Evolutionary conservation across 352 stramenopile genomes (phyloP).

Genomic region (Chloridella minuta): DNA sequence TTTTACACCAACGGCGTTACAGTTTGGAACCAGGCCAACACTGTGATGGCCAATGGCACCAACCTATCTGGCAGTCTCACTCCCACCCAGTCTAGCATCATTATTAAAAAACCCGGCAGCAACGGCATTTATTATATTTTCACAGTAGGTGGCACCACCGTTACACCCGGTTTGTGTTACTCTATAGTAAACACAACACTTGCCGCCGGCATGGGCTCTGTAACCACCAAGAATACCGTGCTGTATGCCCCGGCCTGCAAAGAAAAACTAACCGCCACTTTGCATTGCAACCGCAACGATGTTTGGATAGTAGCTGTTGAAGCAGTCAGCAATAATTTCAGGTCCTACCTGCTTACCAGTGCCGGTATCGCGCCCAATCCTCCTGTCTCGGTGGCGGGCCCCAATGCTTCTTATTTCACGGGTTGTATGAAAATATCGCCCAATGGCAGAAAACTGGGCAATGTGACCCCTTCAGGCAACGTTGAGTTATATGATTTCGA

Average conservation of each 20-base stretch:
- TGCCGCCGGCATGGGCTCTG: background rate
- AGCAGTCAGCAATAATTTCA: background rate
- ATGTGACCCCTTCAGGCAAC: background rate
- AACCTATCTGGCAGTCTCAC: background rate
- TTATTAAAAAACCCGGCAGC: background rate
- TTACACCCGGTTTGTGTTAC: background rate
- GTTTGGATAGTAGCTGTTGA: background rate
- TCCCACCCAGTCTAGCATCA: no score
- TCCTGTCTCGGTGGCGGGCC: background rate
- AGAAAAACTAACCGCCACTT: background rate
- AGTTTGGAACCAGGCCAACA: background rate
- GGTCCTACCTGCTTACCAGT: background rate
- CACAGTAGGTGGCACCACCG: no score
- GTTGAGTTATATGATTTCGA: conserved; percentile 5
- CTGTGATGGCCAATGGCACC: background rate
- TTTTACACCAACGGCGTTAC: background rate
- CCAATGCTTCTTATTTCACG: background rate
- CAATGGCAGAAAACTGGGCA: background rate
- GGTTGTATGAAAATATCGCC: background rate
- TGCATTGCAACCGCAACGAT: background rate
- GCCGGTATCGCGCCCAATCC: background rate
- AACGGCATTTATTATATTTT: background rate
- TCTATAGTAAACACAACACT: background rate
- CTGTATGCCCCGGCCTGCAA: background rate
- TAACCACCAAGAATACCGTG: background rate